Evolutionary conservation across 805 yeast genomes (phyloP), one percentile per base, ranked within the genome.

Genomic region (Candida bentonensis): DNA sequence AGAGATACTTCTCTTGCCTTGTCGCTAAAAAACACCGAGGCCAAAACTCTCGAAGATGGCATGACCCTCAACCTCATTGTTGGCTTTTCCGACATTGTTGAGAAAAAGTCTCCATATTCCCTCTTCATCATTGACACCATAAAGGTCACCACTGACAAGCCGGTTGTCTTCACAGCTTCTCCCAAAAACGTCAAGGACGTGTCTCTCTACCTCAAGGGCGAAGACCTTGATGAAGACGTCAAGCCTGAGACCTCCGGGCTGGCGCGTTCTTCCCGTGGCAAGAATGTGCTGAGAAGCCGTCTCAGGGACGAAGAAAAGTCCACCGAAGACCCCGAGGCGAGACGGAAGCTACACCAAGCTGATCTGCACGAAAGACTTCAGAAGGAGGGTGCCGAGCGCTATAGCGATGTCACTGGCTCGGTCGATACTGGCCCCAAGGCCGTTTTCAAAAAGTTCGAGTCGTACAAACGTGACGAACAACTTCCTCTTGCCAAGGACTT

Each of bases 391-490:
- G 66, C 83, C 47, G 76, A 81, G 43, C 73, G 94, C 57, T 88
- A 79, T 57, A 82, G 85, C 40, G 82, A 85, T 13, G 89, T 78
- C 62, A 84, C 85, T 3, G 72, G 74, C 23, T 79, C 75, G 51
- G 64, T 30, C n/a, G 73, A 70, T 21, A 65, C 53, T 26, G 68
- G 63, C 40, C 60, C 65, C 25, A 76, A 73, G 55, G 80, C 79
- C 2, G 79, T 78, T n/a, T 88, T 89, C 70, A 85, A 84, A 57
- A 82, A 82, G 59, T 92, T 84, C 63, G 98, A 89, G 66, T 87
- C 97, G 0, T 89, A 89, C 62, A 78, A 88, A 43, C 73, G 96
- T 54, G 98, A 89, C 59, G 70, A 92, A 2, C 97, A 92, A 68
- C 79, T 89, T 50, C 97, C 98, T 34, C 64, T 69, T 28, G 74